A percentile compares a stretch with the other conserved stretches of the same genome.
These are phyloP conservation scores for Blastocystis sp. DNA, from an alignment of 352 stramenopile genomes.

Conservation along the genomic window DNA sequence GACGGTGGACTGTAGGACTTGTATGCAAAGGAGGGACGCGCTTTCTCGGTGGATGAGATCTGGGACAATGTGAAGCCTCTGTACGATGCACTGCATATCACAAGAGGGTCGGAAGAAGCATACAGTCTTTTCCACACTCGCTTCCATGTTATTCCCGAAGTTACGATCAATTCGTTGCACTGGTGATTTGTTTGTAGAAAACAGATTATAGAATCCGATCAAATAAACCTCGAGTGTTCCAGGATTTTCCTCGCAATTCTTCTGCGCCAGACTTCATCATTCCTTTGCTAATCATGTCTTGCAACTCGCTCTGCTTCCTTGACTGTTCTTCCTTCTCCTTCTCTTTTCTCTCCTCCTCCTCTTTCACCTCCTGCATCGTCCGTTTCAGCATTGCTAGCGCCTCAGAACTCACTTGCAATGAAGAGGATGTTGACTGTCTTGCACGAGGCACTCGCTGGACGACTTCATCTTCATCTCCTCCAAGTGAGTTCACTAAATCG, in stretches of 20 bases:
- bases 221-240: conserved; percentile 21
- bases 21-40: neutral
- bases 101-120: neutral
- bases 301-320: neutral
- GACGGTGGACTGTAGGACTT: neutral
- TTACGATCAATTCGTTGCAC: conserved; percentile 29
- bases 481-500: neutral
- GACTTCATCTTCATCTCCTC: neutral
- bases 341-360: neutral
- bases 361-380: neutral
- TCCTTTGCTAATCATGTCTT: conserved; percentile 11
- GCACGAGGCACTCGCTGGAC: neutral
- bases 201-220: conserved; percentile 35
- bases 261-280: conserved; percentile 28
- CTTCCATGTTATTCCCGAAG: conserved; percentile 35
- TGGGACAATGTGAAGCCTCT: neutral
- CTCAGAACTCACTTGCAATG: neutral
- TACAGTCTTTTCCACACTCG: conserved; percentile 32
- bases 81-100: conserved; percentile 6
- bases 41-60: neutral
- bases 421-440: neutral
- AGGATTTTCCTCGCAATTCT: conserved; percentile 20
- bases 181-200: neutral
- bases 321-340: conserved; percentile 10
- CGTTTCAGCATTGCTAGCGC: neutral